Base-by-base conservation (phyloP, 2,329 filamentous ascomycete genomes). In the Talaromyces funiculosus region DNA sequence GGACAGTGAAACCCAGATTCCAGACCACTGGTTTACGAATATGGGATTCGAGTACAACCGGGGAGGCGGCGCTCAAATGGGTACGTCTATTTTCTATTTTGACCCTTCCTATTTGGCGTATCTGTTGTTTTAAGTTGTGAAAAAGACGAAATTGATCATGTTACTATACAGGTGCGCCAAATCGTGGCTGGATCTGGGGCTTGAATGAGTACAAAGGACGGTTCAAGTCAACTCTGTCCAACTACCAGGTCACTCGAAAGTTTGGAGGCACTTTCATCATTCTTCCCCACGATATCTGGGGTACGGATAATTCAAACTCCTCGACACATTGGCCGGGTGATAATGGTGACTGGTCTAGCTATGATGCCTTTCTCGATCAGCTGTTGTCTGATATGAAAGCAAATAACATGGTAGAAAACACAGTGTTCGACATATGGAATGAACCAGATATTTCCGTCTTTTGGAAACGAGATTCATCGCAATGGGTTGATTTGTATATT, bases 361-460 rank as follows among this genome's bases (percentile, higher is more conserved):
- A 56, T 45, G 63, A 66, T 45, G 53, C 37, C 18, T 65, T 58
- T 29, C 62, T 66, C n/a, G 29, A 38, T 5, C 64, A 62, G 16
- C 31, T 68, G 12, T 56, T 67, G 45, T 38, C 59, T 2, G 68
- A 69, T 47, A 61, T 68, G 12, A 62, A 66, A 29, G 20, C 59
- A 3, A 64, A 68, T 53, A 58, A 69, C 45, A 72, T 73, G 65
- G 61, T 72, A 3, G 64, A 69, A 0, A 74, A 73, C 0, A 63
- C 82, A 0, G 72, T 79, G 0, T 69, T 79, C 7, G 81, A 84
- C 57, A 76, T 82, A 33, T 84, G 81, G 81, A 83, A 84, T 60
- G 81, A 83, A 67, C 79, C 81, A 0, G 81, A 83, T 57, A 62
- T 64, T 7, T 53, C n/a, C 4, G 68, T 68, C 55, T 81, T 79